Evolutionary conservation across 352 stramenopile species (phyloP).

Genomic region (Pythium sp.): DNA sequence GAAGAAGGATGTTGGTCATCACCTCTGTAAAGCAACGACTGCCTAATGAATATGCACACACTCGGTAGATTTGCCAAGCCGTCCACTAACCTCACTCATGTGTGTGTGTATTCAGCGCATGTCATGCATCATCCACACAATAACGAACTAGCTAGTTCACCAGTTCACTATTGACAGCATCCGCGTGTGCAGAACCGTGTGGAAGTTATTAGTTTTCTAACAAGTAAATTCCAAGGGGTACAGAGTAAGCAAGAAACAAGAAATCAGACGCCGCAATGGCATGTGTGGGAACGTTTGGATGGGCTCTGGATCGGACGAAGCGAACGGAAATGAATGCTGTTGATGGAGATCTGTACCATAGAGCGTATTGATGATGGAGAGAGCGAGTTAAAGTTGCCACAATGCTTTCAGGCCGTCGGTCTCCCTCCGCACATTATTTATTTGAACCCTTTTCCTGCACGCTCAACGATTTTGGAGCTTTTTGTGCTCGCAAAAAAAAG

Average conservation of each 20-base stretch:
- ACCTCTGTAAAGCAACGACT: neutral
- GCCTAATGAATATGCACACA: neutral
- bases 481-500: conserved; percentile 8
- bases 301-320: too few species aligned
- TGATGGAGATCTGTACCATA: too few species aligned
- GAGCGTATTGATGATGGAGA: too few species aligned
- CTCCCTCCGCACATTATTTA: too few species aligned
- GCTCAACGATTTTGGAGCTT: neutral
- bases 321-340: too few species aligned
- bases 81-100: neutral
- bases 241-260: neutral
- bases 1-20: neutral
- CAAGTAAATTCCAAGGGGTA: too few species aligned
- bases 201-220: too few species aligned
- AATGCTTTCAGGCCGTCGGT: too few species aligned
- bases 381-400: too few species aligned
- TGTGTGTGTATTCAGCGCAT: neutral
- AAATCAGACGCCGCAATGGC: neutral
- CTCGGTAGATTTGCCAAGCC: neutral
- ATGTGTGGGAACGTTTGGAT: too few species aligned
- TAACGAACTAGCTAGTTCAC: neutral
- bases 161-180: too few species aligned
- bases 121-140: neutral
- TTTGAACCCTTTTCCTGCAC: neutral
- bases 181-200: too few species aligned